A percentile compares a stretch with the other conserved stretches of the same genome.
Conservation (phyloP, 495 filamentous ascomycete species). For the Saxophila tyrrhenica region DNA sequence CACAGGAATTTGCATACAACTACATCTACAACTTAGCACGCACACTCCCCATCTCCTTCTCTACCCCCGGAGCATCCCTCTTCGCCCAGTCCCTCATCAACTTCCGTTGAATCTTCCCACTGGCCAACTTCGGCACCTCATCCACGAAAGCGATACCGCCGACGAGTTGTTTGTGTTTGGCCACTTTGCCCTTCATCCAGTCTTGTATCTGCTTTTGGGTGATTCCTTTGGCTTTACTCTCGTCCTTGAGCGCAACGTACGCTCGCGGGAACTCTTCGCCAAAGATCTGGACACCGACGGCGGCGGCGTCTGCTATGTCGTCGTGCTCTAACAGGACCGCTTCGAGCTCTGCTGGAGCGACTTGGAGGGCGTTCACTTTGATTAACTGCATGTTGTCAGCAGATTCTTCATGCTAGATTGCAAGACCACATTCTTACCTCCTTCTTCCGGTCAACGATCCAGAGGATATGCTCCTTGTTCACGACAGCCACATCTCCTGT, state of each 20-base stretch:
- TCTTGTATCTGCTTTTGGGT: constrained; percentile 22
- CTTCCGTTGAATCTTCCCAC: constrained; percentile 29
- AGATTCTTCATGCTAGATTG: not conserved
- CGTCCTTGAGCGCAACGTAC: constrained; percentile 26
- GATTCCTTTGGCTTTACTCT: constrained; percentile 20
- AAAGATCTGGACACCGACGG: constrained; percentile 24
- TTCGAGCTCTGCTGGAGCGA: constrained; percentile 37
- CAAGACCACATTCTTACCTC: constrained; percentile 2
- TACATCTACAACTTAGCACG: constrained; percentile 11
- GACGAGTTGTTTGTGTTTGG: constrained; percentile 29
- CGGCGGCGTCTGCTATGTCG: constrained; percentile 33
- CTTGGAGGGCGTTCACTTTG: constrained; percentile 36
- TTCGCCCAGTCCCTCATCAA: constrained; percentile 29
- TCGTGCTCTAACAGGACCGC: constrained; percentile 31
- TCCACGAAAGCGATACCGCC: constrained; percentile 29
- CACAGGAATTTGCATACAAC: not conserved
- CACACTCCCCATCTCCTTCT: constrained; percentile 7
- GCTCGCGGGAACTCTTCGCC: constrained; percentile 28
- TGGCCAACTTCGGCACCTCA: constrained; percentile 27
- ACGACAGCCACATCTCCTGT: constrained; percentile 29
- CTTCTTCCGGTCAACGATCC: constrained; percentile 33
- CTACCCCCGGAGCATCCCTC: constrained; percentile 22
- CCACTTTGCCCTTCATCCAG: constrained; percentile 27
- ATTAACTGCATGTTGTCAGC: constrained; percentile 27
- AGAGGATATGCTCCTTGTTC: constrained; percentile 24